A percentile compares a stretch with the other conserved stretches of the same genome.
phyloP scores from a whole-genome alignment of 768 basidiomycete species.

The Tephrocybe rancida region DNA sequence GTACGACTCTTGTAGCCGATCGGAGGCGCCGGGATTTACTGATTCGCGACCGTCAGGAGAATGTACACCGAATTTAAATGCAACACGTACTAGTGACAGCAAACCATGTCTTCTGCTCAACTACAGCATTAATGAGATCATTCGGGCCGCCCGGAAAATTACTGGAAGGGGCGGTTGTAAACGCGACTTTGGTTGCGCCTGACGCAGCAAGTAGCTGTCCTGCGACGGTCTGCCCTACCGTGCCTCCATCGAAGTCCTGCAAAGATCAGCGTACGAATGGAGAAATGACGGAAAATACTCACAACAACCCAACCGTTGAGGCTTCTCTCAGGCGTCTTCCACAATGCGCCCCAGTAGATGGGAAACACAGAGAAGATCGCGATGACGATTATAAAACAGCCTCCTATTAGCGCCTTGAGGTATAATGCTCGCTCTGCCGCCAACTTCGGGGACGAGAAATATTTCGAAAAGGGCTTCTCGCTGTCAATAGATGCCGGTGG shows the following conservation, averaged over 20 bases:
- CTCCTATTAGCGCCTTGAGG: slow-evolving; percentile 12
- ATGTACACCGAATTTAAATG: not conserved
- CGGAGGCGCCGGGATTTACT: slow-evolving; percentile 46
- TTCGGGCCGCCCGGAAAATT: slow-evolving; percentile 42
- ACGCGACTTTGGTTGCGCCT: slow-evolving; percentile 37
- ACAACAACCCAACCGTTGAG: slow-evolving; percentile 23
- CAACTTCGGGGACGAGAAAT: slow-evolving; percentile 13
- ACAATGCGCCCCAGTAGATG: slow-evolving; percentile 25
- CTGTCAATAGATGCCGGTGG: not conserved
- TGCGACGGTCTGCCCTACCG: slow-evolving; percentile 46
- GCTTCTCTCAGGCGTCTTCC: slow-evolving; percentile 21
- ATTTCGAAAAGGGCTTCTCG: slow-evolving; percentile 9
- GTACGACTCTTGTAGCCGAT: slow-evolving; percentile 37
- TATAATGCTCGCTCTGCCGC: slow-evolving; percentile 15
- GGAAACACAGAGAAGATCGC: slow-evolving; percentile 22
- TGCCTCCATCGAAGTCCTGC: slow-evolving; percentile 59
- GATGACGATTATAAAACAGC: slow-evolving; percentile 16
- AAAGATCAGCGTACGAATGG: not conserved
- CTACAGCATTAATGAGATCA: slow-evolving; percentile 44
- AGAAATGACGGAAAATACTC: not conserved
- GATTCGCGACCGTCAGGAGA: not conserved
- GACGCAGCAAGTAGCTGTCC: slow-evolving; percentile 31
- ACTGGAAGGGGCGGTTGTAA: slow-evolving; percentile 38
- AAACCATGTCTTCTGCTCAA: slow-evolving; percentile 53
- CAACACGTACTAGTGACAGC: slow-evolving; percentile 47